Conservation (phyloP, 1,139 yeast species). For the Magnusiomyces magnusii region DNA sequence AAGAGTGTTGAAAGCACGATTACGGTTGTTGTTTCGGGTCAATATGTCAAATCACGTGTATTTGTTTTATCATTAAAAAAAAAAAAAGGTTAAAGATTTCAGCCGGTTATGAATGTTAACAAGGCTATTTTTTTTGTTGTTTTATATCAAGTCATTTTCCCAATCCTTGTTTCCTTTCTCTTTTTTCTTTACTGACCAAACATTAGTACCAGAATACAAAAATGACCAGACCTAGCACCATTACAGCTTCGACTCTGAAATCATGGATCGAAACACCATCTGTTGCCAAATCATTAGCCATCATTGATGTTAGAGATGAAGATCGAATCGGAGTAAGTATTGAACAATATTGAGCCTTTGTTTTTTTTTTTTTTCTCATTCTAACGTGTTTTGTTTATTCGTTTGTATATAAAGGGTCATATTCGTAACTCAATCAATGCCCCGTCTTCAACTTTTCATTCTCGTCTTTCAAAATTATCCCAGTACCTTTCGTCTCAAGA, state of each 20-base stretch:
- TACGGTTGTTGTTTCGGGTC: no score
- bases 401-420: constrained; percentile 67
- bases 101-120: no score
- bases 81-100: no score
- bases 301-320: constrained; percentile 82
- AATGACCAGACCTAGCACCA: constrained; percentile 6
- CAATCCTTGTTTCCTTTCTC: no score
- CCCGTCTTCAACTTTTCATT: constrained; percentile 48
- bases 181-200: not conserved
- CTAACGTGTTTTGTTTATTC: no score
- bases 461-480: constrained; percentile 38
- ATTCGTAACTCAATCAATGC: constrained; percentile 54
- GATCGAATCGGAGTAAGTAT: constrained; percentile 56
- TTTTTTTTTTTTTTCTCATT: not conserved
- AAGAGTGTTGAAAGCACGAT: no score
- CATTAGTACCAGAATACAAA: not conserved
- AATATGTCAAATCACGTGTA: no score
- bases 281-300: constrained; percentile 36
- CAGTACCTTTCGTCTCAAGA: constrained; percentile 34
- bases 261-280: constrained; percentile 24
- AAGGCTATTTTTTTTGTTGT: no score
- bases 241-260: constrained; percentile 23
- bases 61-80: no score
- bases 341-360: not conserved
- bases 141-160: no score